phyloP scores from a whole-genome alignment of 768 basidiomycete species.

The Lactarius evosmus region DNA sequence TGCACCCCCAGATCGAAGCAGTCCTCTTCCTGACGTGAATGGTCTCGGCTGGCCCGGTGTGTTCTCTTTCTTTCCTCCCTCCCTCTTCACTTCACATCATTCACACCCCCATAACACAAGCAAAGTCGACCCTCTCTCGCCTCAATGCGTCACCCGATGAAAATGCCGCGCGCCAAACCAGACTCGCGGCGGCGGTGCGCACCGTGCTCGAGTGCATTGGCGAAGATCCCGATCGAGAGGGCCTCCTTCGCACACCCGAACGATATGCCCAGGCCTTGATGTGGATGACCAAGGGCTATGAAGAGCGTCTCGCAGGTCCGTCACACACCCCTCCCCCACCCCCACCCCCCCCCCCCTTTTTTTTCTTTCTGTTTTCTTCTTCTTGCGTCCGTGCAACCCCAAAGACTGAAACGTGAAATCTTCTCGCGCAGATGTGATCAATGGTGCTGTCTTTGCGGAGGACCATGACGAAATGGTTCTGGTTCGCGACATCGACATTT shows the following conservation, averaged over 20 bases:
- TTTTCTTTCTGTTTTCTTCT: constrained; percentile 15
- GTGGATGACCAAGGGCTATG: constrained; percentile 99
- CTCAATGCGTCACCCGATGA: constrained; percentile 78
- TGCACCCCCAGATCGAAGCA: constrained; percentile 33
- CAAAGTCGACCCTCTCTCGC: constrained; percentile 85
- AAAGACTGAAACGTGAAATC: constrained; percentile 13
- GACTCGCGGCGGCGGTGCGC: constrained; percentile 80
- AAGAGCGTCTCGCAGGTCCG: constrained; percentile 85
- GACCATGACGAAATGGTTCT: constrained; percentile 99
- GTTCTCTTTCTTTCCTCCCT: constrained; percentile 28
- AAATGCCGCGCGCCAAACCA: constrained; percentile 65
- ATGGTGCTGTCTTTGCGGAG: constrained; percentile 96
- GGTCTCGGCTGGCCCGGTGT: constrained; percentile 93
- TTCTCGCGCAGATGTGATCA: constrained; percentile 78
- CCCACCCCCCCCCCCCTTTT: constrained; percentile 15
- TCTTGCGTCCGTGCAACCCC: background rate
- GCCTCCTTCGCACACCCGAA: constrained; percentile 86
- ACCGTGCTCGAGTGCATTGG: constrained; percentile 96
- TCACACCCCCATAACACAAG: constrained; percentile 38
- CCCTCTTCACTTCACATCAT: constrained; percentile 25
- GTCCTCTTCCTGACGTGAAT: constrained; percentile 50
- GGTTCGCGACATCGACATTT: constrained; percentile 95
- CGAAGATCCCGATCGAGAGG: constrained; percentile 95
- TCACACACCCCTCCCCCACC: background rate
- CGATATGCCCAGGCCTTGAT: constrained; percentile 95